Evolutionary conservation across 352 stramenopile genomes (phyloP), one percentile per base, ranked within the genome.

Genomic region (Phytophthora melonis): DNA sequence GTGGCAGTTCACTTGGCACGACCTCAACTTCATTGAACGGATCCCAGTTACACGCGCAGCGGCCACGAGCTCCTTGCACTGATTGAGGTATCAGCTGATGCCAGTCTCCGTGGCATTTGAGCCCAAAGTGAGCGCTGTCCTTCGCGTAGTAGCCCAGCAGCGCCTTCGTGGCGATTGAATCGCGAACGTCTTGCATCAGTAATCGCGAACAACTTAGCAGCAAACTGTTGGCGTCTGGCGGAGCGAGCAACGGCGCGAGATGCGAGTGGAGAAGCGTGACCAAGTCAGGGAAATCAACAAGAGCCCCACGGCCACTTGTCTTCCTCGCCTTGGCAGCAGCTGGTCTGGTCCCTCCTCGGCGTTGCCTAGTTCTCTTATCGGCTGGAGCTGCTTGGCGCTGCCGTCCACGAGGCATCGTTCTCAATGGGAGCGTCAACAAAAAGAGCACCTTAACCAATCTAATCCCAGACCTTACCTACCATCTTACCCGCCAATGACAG

Each of bases 51-150:
- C 58, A 64, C 5, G 41, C 41, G 16, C 58, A 64, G 16, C 39
- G 19, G 7, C 19, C 58, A 27, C 39, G 21, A 23, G 58, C 58
- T 54, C 58, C 41, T 18, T 54, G 39, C 16, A 23, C 6, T 10
- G 5, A 18, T 14, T 41, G 19, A 14, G 61, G 61, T 14, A 67
- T 53, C 19, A 60, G 21, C 25, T 67, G 61, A 47, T 67, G 61
- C 61, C 50, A 60, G 27, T 67, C 49, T 39, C 61, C 50, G 19
- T 5, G 5, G 54, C 61, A 67, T 43, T 67, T 67, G 0, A 49
- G 11, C 43, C 61, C 61, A 43, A 67, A 67, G 16, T 67, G 61
- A 43, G 49, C 50, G 36, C 34, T 39, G 19, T 60, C 34, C 9
- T 39, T 18, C 30, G 43, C 34, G 21, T 60, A 68, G 25, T 45